phyloP scores from a whole-genome alignment of 2,329 filamentous ascomycete genomes.

The Orbilia oligospora region DNA sequence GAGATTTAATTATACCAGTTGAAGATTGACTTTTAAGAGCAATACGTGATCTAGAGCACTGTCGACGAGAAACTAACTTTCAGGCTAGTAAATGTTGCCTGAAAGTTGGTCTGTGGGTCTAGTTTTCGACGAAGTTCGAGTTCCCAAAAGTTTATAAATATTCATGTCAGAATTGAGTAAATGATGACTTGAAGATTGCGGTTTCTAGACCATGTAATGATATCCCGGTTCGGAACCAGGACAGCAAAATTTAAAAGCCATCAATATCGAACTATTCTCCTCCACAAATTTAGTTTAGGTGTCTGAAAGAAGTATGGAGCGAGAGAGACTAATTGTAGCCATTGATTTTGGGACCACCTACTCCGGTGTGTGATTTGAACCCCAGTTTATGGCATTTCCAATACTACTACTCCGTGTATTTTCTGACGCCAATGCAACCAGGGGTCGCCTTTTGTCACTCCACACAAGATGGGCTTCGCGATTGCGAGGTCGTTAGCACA shows the following conservation, averaged over 20 bases:
- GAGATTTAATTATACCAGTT: background rate
- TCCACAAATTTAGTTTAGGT: background rate
- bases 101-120: background rate
- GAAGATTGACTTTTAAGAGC: background rate
- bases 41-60: background rate
- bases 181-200: background rate
- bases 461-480: constrained; percentile 11
- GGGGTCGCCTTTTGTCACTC: constrained; percentile 40
- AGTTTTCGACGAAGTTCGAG: background rate
- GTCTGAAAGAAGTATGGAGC: constrained; percentile 1
- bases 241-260: background rate
- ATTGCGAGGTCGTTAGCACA: constrained; percentile 44
- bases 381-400: background rate
- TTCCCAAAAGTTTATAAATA: background rate
- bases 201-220: background rate
- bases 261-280: background rate
- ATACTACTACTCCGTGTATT: background rate
- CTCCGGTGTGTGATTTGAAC: constrained; percentile 40
- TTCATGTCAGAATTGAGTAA: background rate
- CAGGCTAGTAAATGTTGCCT: constrained; percentile 12
- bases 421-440: background rate
- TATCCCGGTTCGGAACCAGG: background rate
- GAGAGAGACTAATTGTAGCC: constrained; percentile 20
- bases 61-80: background rate
- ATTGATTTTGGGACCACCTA: constrained; percentile 62